Base-by-base conservation (phyloP, 805 yeast genomes). In the Spencermartinsiella europaea region DNA sequence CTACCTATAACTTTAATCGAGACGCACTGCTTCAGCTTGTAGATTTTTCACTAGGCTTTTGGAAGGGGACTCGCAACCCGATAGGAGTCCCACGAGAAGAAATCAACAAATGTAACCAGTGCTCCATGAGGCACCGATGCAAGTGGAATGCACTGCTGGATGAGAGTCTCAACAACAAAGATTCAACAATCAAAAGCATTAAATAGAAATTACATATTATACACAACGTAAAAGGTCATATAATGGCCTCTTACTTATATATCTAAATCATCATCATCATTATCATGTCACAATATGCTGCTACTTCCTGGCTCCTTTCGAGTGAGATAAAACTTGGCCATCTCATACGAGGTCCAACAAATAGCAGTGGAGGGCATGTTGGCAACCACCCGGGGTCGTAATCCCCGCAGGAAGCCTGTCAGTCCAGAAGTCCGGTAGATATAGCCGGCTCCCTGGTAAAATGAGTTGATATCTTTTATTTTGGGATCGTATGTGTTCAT, bases 311-410 rank as follows among this genome's bases (percentile, higher is more conserved):
- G 7, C 31, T 25, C 31, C 31, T 25, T 25, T 25, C 31, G 31
- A 44, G 41, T 38, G 25, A 82, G 66, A 54, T 83, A 73, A 55
- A 79, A 82, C 68, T 91, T 91, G 38, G 96, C 97, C 91, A 90
- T 86, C 65, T 91, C 99, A 66, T 91, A 91, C 21, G 95, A 87
- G 1, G 98, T 91, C 98, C 98, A 91, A 54, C 95, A 82, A 51
- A 91, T 89, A 17, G 98, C 98, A 5, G 98, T 91, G 39, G 95
- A 81, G 19, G 99, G 99, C 63, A 91, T 89, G 65, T 89, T 89
- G 55, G 93, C 85, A 27, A 91, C 81, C 46, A 93, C 81, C 66
- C 99, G 80, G 39, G 99, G 97, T 60, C 83, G 80, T 59, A 88
- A 72, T 16, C 99, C 99, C 56, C 95, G 75, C 59, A 76, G 62